phyloP scores from a whole-genome alignment of 306 rosid genomes.

The Biancaea sappan region DNA sequence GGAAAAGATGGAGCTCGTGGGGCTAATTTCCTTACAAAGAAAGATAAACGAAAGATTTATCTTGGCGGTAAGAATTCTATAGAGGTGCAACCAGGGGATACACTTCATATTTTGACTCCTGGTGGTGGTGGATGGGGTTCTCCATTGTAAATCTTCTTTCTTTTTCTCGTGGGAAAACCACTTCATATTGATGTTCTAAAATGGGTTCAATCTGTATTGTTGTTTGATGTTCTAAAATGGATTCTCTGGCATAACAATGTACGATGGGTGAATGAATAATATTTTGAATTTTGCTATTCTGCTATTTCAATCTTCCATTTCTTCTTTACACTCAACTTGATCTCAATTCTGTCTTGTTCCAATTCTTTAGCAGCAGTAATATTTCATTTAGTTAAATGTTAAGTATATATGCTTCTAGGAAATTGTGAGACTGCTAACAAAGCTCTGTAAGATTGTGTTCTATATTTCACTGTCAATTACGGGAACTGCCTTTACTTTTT shows the following conservation, averaged over 20 bases:
- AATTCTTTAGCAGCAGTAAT: background rate
- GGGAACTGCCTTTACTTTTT: background rate
- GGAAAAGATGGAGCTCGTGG: conserved; percentile 81
- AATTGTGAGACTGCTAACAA: background rate
- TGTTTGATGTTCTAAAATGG: too few species aligned
- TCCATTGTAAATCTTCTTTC: conserved; percentile 3
- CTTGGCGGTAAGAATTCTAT: conserved; percentile 88
- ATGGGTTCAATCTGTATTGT: background rate
- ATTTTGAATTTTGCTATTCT: background rate
- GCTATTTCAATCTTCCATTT: background rate
- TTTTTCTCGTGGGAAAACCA: background rate
- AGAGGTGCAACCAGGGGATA: conserved; percentile 65
- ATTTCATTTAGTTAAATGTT: background rate
- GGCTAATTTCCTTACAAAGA: conserved; percentile 70
- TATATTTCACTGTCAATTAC: background rate
- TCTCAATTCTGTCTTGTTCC: background rate
- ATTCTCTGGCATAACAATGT: background rate
- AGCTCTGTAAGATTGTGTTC: background rate
- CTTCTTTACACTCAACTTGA: background rate
- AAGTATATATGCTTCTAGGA: background rate
- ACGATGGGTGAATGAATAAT: background rate
- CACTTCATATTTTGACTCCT: conserved; percentile 84
- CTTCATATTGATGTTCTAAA: background rate
- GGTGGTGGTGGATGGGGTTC: conserved; percentile 98
- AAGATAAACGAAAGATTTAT: conserved; percentile 67